Base-by-base conservation (phyloP, 306 rosid genomes). In the Trichosanthes cucumerina region DNA sequence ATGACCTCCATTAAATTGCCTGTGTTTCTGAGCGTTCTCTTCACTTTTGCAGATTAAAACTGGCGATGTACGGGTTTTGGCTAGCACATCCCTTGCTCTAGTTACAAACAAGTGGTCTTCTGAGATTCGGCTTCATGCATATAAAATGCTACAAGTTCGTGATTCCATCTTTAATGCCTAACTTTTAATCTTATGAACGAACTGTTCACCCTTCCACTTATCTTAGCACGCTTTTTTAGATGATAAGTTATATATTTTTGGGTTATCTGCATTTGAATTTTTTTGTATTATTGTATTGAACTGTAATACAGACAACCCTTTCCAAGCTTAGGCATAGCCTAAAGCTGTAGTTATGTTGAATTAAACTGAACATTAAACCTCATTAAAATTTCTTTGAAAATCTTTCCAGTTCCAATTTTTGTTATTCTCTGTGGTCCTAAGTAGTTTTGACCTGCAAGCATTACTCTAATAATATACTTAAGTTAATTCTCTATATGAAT, bases 61-160 rank as follows among this genome's bases (percentile, higher is more conserved):
- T 2, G 99, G 97, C 79, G 93, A 92, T 72, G 71, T 90, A 65
- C 85, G 90, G 62, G 75, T 82, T 76, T 84, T 95, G 87, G 99
- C 92, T 31, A 95, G 83, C 86, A 86, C 91, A 28, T 86, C 96
- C 6, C 87, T 92, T 80, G 81, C 83, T 83, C 79, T 95, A 82
- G 99, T 91, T 47, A 92, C 85, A 66, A 95, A 84, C 85, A 89
- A 92, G 34, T 91, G 97, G 97, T 90, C 99, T n/a, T 84, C 96
- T 14, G 99, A 89, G 87, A 95, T 95, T 78, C 93, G 97, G 82
- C 80, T 95, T 85, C 99, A 95, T 76, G 97, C 99, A n/a, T 88
- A 87, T 78, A 95, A 92, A 85, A 91, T 91, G 93, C 85, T 95
- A 78, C 99, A 95, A 96, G 99, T 95, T 87, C 38, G 16, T 72